phyloP scores from a whole-genome alignment of 768 basidiomycete genomes.

The Postia placenta region DNA sequence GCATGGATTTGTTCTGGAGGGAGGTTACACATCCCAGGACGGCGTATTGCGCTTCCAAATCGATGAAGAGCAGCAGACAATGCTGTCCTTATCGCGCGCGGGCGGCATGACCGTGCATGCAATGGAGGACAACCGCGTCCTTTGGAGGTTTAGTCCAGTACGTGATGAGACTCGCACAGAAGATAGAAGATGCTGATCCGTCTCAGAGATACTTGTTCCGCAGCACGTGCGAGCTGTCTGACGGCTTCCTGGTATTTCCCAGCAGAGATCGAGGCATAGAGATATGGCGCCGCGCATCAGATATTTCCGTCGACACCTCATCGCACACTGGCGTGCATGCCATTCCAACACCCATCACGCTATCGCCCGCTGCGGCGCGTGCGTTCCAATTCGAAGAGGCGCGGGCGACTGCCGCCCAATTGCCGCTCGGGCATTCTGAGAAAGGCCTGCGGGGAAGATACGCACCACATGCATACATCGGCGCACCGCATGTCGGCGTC shows the following conservation, averaged over 20 bases:
- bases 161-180: background rate
- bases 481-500: slow-evolving; percentile 7
- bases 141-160: slow-evolving; percentile 16
- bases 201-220: slow-evolving; percentile 8
- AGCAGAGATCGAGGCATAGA: slow-evolving; percentile 16
- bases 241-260: slow-evolving; percentile 13
- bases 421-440: background rate
- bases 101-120: slow-evolving; percentile 11
- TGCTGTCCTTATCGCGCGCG: slow-evolving; percentile 7
- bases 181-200: background rate
- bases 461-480: slow-evolving; percentile 18
- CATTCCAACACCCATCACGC: slow-evolving; percentile 7
- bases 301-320: background rate
- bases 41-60: slow-evolving; percentile 10
- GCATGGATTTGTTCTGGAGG: slow-evolving; percentile 13
- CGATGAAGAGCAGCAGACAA: slow-evolving; percentile 14
- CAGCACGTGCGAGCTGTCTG: slow-evolving; percentile 8
- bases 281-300: slow-evolving; percentile 15
- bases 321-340: background rate
- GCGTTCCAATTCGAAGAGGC: background rate
- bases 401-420: background rate
- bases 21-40: slow-evolving; percentile 11
- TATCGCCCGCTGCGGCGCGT: slow-evolving; percentile 10
- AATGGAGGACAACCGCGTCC: slow-evolving; percentile 11
- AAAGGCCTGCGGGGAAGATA: slow-evolving; percentile 11